Evolutionary conservation across 164 flowering plant species (phyloP).

Genomic region (Vitis amurensis): DNA sequence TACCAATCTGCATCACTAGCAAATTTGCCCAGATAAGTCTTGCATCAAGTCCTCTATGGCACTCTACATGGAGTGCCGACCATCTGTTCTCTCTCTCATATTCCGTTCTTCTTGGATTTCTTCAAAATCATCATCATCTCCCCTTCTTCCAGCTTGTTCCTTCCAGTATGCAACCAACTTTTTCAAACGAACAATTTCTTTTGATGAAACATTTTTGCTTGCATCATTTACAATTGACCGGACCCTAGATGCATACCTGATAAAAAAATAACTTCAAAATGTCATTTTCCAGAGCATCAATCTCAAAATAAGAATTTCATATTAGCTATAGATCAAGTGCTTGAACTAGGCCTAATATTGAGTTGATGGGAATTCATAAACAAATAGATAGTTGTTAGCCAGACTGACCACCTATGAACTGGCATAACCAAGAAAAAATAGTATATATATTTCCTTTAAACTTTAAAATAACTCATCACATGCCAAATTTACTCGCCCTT

Average conservation of each 20-base stretch:
- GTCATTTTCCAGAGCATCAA: neutral
- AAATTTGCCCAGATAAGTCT: neutral
- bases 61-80: constrained; percentile 52
- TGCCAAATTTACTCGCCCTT: too few species aligned
- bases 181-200: constrained; percentile 88
- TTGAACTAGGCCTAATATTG: too few species aligned
- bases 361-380: too few species aligned
- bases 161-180: constrained; percentile 91
- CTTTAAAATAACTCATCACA: too few species aligned
- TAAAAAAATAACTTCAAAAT: neutral
- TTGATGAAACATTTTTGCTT: constrained; percentile 86
- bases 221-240: constrained; percentile 95
- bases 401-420: too few species aligned
- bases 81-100: constrained; percentile 47
- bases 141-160: constrained; percentile 88
- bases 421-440: too few species aligned
- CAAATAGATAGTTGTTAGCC: too few species aligned
- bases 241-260: constrained; percentile 97
- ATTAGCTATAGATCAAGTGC: too few species aligned
- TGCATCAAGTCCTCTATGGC: too few species aligned
- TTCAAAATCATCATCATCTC: constrained; percentile 81
- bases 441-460: too few species aligned
- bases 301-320: too few species aligned
- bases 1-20: neutral
- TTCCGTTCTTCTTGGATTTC: constrained; percentile 79